Base-by-base conservation (phyloP, 352 stramenopile genomes). In the Pythium coloratum region DNA sequence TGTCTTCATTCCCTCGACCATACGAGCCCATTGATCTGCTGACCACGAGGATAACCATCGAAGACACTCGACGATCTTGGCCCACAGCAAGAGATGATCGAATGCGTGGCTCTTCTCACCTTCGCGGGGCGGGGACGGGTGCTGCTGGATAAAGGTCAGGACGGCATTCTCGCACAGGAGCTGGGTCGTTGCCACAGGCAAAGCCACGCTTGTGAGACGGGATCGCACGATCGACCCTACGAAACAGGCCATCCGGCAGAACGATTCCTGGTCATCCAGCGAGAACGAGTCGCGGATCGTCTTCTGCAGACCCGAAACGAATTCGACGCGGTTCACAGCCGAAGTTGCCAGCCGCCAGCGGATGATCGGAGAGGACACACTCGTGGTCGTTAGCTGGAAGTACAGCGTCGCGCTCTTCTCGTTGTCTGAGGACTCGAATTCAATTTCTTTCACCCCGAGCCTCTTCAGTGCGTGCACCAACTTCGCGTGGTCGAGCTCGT, bases 301-400 rank as follows among this genome's bases (percentile, higher is more conserved):
- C 38, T n/a, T 28, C 54, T 46, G n/a, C 5, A 46, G 0, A 6
- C 24, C 5, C n/a, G 6, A 3, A 8, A 54, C 34, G 30, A n/a
- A 57, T 6, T 6, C 33, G 9, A 16, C 33, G 24, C 26, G 32
- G 24, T 20, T 18, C 12, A 3, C 3, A 36, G 14, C 12, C 16
- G 18, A 47, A 26, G 12, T 32, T 6, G 6, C 36, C 16, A 30
- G 61, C 4, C 0, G 20, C 64, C 55, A 70, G 3, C 64, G 64
- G 33, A 70, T 64, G 3, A 44, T 56, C 6, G 64, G 64, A 6
- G 56, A 49, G 16, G 44, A 38, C 2, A 56, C 32, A 3, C 18
- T 32, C 18, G 6, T 53, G 0, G 56, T 70, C 26, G 56, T 44
- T n/a, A 64, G n/a, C 36, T 64, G 55, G 32, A 70, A 70, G 47